phyloP scores from a whole-genome alignment of 306 rosid species.

The Luffa acutangula region DNA sequence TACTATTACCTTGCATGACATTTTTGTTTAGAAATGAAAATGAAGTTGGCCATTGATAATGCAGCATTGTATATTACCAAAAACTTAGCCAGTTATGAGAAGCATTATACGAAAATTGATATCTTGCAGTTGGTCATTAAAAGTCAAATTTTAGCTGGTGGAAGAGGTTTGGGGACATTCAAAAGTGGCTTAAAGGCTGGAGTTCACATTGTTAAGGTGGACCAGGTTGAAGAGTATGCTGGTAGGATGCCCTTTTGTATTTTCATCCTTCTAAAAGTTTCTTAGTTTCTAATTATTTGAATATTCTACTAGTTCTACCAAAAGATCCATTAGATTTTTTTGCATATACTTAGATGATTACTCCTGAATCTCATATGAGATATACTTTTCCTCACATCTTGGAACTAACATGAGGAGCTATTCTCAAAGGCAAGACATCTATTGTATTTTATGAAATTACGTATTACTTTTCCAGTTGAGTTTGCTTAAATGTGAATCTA shows the following conservation, averaged over 20 bases:
- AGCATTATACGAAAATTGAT: slow-evolving; percentile 17
- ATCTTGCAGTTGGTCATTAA: slow-evolving; percentile 49
- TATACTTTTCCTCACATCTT: neutral
- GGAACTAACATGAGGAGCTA: neutral
- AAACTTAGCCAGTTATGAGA: neutral
- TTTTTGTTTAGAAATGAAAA: neutral
- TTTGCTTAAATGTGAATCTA: neutral
- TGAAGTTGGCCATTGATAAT: neutral
- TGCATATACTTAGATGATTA: neutral
- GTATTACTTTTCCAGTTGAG: neutral
- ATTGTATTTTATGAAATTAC: neutral
- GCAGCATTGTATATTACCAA: neutral
- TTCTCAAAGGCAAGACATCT: neutral
- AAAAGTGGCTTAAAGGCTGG: slow-evolving; percentile 90
- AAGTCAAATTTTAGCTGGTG: slow-evolving; percentile 91
- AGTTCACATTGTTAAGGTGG: slow-evolving; percentile 82
- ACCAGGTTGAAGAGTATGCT: slow-evolving; percentile 79
- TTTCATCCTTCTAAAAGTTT: neutral
- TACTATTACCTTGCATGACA: neutral
- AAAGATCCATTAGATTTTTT: neutral
- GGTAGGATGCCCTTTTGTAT: slow-evolving; percentile 32
- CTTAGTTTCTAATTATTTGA: neutral
- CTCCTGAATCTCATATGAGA: neutral
- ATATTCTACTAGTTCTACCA: neutral
- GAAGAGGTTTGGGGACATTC: slow-evolving; percentile 93